Conservation (phyloP, 306 rosid genomes). For the Senna tora region DNA sequence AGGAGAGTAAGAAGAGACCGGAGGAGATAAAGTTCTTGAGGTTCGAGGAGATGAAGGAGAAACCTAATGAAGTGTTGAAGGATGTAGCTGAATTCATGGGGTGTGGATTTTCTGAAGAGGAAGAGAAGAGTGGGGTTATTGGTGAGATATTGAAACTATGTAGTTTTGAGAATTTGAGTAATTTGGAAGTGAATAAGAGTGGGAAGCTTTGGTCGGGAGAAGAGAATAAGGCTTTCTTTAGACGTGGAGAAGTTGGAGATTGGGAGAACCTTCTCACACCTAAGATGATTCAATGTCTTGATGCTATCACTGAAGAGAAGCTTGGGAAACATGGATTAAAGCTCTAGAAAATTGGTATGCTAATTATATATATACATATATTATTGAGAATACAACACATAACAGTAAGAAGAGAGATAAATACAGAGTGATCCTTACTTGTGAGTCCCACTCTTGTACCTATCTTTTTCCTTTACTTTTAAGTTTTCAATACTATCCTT, state of each 20-base stretch:
- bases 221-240: constrained; percentile 31
- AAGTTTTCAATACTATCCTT: too few relatives aligned
- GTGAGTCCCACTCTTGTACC: too few relatives aligned
- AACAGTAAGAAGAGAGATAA: too few relatives aligned
- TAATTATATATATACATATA: too few relatives aligned
- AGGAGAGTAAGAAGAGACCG: not conserved
- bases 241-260: constrained; percentile 42
- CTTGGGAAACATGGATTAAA: constrained; percentile 19
- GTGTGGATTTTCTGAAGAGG: constrained; percentile 20
- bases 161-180: constrained; percentile 44
- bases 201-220: constrained; percentile 34
- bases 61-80: not conserved
- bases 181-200: constrained; percentile 46
- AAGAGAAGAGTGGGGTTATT: constrained; percentile 36
- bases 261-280: constrained; percentile 36
- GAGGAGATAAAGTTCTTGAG: constrained; percentile 17
- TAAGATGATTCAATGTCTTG: constrained; percentile 30
- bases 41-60: constrained; percentile 25
- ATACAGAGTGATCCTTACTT: too few relatives aligned
- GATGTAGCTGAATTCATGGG: constrained; percentile 6
- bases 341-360: not conserved
- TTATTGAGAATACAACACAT: too few relatives aligned
- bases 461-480: too few relatives aligned
- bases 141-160: constrained; percentile 38
- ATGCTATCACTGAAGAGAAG: constrained; percentile 19